Percentiles rank a stretch among this genome's conserved stretches.
phyloP scores from a whole-genome alignment of 1,139 yeast genomes.

The Taphrina communis region DNA sequence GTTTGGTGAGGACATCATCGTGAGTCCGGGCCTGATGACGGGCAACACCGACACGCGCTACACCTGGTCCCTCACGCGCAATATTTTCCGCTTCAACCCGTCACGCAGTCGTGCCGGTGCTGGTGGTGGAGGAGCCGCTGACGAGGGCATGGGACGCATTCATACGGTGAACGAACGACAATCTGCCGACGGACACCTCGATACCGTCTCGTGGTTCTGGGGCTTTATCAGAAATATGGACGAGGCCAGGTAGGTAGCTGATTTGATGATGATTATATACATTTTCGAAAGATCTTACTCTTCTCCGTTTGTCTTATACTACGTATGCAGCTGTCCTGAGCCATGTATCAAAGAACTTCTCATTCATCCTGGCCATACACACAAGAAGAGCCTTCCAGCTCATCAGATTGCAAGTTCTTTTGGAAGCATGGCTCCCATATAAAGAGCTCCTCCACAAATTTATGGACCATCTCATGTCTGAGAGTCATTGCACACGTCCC shows the following conservation, averaged over 20 bases:
- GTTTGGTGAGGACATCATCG: slow-evolving; percentile 61
- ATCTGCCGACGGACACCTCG: slow-evolving; percentile 61
- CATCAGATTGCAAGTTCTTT: too few relatives aligned
- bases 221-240: slow-evolving; percentile 57
- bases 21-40: slow-evolving; percentile 71
- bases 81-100: slow-evolving; percentile 73
- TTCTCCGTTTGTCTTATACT: too few relatives aligned
- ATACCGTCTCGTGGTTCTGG: slow-evolving; percentile 65
- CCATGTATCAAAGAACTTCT: too few relatives aligned
- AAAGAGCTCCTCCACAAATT: slow-evolving; percentile 13
- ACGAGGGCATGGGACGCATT: slow-evolving; percentile 45
- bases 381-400: too few relatives aligned
- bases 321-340: too few relatives aligned
- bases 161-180: slow-evolving; percentile 70
- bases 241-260: slow-evolving; percentile 16
- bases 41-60: slow-evolving; percentile 78
- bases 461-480: background rate
- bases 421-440: too few relatives aligned
- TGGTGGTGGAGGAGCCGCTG: slow-evolving; percentile 8
- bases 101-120: slow-evolving; percentile 41
- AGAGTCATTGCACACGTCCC: background rate
- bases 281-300: too few relatives aligned
- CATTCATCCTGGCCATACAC: too few relatives aligned
- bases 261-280: background rate
- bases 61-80: slow-evolving; percentile 58